phyloP scores from a whole-genome alignment of 75 land plant genomes.

The Larix kaempferi region DNA sequence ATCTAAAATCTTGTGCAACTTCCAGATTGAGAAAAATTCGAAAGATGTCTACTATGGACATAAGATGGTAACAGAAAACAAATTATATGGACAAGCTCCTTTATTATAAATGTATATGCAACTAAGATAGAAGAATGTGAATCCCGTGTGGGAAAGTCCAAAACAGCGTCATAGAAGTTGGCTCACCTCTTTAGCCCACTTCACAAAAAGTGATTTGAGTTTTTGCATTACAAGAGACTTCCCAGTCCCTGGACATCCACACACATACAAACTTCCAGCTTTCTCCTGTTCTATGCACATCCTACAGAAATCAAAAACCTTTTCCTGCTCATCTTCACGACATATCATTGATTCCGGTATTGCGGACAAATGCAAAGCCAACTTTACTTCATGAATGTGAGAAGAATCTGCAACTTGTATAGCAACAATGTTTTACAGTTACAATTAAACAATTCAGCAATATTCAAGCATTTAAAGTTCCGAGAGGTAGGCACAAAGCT shows the following conservation, averaged over 20 bases:
- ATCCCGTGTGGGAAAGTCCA: too few species aligned
- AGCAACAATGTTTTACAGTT: neutral
- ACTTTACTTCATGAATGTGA: neutral
- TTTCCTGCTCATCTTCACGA: slow-evolving; percentile 52
- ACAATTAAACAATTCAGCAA: neutral
- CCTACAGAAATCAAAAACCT: slow-evolving; percentile 70
- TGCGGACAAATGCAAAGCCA: neutral
- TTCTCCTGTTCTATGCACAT: slow-evolving; percentile 51
- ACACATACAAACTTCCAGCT: slow-evolving; percentile 84
- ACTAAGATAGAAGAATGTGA: too few species aligned
- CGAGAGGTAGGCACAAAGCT: neutral
- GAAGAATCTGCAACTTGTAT: neutral
- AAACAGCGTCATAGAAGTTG: too few species aligned
- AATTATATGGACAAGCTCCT: too few species aligned
- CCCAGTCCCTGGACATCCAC: slow-evolving; percentile 95
- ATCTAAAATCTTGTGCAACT: too few species aligned
- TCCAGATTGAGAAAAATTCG: too few species aligned
- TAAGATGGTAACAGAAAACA: too few species aligned
- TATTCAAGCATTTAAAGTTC: neutral
- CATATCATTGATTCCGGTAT: neutral
- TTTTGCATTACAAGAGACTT: slow-evolving; percentile 77
- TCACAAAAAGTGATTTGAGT: slow-evolving; percentile 32
- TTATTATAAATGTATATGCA: too few species aligned
- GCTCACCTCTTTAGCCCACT: slow-evolving; percentile 70
- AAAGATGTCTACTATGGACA: too few species aligned